phyloP scores from a whole-genome alignment of 1,139 yeast genomes.

The Diutina rugosa region DNA sequence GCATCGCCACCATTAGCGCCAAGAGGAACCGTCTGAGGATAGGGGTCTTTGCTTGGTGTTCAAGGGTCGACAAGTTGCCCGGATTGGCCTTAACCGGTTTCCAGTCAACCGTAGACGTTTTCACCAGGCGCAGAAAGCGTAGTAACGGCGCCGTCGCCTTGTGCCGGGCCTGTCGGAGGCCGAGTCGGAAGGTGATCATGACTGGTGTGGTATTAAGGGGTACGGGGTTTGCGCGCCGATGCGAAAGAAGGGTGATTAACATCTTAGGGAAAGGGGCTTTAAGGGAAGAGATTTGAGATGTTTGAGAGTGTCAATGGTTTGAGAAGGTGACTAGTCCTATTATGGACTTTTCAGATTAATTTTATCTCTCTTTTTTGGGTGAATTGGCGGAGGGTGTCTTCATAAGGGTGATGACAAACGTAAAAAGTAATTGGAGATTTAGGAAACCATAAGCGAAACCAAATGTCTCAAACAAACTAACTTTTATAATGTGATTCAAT shows the following conservation, averaged over 20 bases:
- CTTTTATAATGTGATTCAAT: no score
- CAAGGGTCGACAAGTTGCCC: slow-evolving; percentile 29
- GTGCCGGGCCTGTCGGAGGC: not conserved
- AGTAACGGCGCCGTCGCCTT: not conserved
- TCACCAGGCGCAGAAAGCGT: slow-evolving; percentile 13
- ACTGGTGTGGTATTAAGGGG: not conserved
- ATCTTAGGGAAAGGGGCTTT: no score
- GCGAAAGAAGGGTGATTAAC: not conserved
- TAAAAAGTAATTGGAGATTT: no score
- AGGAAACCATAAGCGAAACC: no score
- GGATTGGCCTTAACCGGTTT: slow-evolving; percentile 52
- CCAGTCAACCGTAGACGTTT: slow-evolving; percentile 78
- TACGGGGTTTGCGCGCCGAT: not conserved
- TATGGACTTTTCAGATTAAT: no score
- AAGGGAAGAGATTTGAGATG: no score
- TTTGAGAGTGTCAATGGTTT: no score
- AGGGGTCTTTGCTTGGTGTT: slow-evolving; percentile 24
- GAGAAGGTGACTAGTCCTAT: no score
- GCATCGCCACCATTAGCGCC: slow-evolving; percentile 68
- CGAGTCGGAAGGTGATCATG: not conserved
- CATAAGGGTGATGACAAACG: no score
- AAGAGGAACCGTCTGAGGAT: slow-evolving; percentile 37
- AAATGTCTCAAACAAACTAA: no score
- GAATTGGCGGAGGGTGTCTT: no score
- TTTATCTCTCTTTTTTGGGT: no score